phyloP scores from a whole-genome alignment of 2,329 filamentous ascomycete species.

The Fonsecaea monophora region DNA sequence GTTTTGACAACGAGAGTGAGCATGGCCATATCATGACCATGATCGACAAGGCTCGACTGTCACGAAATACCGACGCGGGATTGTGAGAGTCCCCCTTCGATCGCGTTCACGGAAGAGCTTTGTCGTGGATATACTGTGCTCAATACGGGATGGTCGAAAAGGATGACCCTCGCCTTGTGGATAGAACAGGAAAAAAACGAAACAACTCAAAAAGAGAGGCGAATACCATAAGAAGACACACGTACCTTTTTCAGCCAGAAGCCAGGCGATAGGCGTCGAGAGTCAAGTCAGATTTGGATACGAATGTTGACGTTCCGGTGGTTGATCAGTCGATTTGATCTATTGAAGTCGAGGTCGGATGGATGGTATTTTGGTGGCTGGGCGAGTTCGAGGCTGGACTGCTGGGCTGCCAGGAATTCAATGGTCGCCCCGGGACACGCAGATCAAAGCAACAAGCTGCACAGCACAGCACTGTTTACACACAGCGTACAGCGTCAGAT shows the following conservation, averaged over 20 bases:
- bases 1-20: not conserved
- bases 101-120: not conserved
- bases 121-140: constrained; percentile 10
- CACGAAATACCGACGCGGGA: not conserved
- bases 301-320: constrained; percentile 2
- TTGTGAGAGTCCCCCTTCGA: not conserved
- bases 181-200: constrained; percentile 23
- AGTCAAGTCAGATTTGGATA: not conserved
- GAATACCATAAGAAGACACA: constrained; percentile 6
- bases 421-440: not conserved
- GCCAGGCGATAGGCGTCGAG: not conserved
- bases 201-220: constrained; percentile 10
- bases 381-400: constrained; percentile 3
- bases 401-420: not conserved
- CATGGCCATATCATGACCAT: not conserved
- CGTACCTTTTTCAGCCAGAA: constrained; percentile 23
- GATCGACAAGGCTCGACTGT: constrained; percentile 1
- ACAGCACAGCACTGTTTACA: not conserved
- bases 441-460: not conserved
- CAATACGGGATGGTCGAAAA: constrained; percentile 20
- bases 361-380: not conserved
- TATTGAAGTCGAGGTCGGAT: not conserved
- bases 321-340: constrained; percentile 1
- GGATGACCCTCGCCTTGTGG: constrained; percentile 25
- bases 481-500: not conserved